Base-by-base conservation (phyloP, 1,284 basidiomycete species). In the Ganoderma sinense region DNA sequence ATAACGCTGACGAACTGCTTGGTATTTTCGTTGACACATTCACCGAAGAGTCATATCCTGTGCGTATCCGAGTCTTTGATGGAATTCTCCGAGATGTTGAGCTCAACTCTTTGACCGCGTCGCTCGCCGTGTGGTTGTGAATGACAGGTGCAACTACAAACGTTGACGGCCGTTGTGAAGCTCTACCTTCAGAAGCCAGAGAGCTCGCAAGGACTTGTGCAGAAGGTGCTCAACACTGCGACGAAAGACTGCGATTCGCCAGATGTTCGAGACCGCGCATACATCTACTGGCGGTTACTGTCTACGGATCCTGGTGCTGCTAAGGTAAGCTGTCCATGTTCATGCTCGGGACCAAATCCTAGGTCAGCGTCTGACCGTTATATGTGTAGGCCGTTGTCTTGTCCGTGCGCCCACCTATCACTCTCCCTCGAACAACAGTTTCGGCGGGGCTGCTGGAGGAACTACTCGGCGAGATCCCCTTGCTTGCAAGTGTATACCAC, bases 181-280 rank as follows among this genome's bases (percentile, higher is more conserved):
- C 87, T 99, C 31, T 99, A 97, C 84, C 87, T 99, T 74, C 95
- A 93, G 82, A 95, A 97, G 78, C 97, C 97, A 1, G 97, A 98
- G 69, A 91, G 91, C 16, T 94, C 96, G 36, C 96, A 98, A 80
- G 93, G 88, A 20, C 86, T 98, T 6, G 95, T 99, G 0, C 97
- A 99, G 75, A 88, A 89, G 40, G 92, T 99, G 5, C 84, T 99
- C 41, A 94, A 96, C 74, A 95, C 95, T 0, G 97, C 98, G 0
- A 99, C 98, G 4, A 97, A 97, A 78, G 96, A 97, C 75, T 98
- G 96, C 73, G 97, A 99, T 78, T 97, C 94, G 29, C 96, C 98
- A 6, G 98, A 99, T 80, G 91, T 99, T n/a, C 88, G 97, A 60
- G 97, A 99, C 80, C 88, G 96, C 39, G 96, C 96, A 0, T 99